Conservation (phyloP, 75 land plant species). For the Pinus albicaulis region DNA sequence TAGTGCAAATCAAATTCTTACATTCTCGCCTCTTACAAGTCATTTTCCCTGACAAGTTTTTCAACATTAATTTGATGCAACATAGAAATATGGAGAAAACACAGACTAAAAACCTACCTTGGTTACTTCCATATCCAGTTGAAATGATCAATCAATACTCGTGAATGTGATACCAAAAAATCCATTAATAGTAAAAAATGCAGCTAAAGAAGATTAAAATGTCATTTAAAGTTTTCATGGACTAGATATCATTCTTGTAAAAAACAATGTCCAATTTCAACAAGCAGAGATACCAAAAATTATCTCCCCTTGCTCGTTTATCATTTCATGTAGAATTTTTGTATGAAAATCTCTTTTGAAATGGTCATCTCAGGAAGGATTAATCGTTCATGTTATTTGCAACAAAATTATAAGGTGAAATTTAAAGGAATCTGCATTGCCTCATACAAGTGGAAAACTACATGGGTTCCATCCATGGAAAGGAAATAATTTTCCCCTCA, state of each 20-base stretch:
- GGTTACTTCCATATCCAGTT: no score
- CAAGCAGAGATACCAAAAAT: no score
- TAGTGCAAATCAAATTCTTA: no score
- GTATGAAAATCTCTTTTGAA: background rate
- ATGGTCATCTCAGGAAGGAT: background rate
- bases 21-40: no score
- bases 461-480: conserved; percentile 23
- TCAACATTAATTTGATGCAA: no score
- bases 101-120: no score
- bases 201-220: background rate
- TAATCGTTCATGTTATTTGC: background rate
- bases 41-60: no score
- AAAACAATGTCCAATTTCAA: no score
- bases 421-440: background rate
- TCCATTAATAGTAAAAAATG: background rate
- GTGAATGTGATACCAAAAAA: no score
- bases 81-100: no score
- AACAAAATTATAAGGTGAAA: background rate
- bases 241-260: background rate
- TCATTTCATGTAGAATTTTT: background rate
- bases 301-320: background rate
- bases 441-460: background rate
- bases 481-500: conserved; percentile 42
- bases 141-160: no score
- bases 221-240: background rate